phyloP scores from a whole-genome alignment of 2,329 filamentous ascomycete species.

The Talaromyces sp. region DNA sequence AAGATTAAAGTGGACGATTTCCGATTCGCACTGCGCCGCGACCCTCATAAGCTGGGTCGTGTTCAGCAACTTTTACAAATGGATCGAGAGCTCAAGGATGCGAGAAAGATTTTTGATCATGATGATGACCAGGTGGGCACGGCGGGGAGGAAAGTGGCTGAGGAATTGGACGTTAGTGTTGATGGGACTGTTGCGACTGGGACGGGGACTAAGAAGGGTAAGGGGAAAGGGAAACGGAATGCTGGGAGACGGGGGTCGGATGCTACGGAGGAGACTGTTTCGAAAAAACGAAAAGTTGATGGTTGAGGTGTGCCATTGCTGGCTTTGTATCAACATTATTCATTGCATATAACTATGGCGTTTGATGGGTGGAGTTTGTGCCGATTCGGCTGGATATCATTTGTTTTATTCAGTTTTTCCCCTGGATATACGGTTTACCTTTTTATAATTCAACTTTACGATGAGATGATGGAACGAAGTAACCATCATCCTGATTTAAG shows the following conservation, averaged over 20 bases:
- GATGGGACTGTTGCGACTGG: slow-evolving; percentile 19
- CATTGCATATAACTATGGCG: neutral
- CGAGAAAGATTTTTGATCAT: slow-evolving; percentile 57
- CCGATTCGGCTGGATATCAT: neutral
- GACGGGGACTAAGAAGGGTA: slow-evolving; percentile 29
- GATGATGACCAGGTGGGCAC: slow-evolving; percentile 39
- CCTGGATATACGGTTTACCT: neutral
- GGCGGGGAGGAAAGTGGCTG: slow-evolving; percentile 31
- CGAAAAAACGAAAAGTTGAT: slow-evolving; percentile 31
- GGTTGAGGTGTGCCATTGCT: neutral
- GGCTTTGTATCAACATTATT: neutral
- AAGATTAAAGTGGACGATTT: slow-evolving; percentile 99
- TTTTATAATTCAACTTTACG: neutral
- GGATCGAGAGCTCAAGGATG: slow-evolving; percentile 78
- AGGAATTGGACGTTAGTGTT: slow-evolving; percentile 21
- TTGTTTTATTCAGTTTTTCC: neutral
- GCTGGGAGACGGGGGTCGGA: slow-evolving; percentile 28
- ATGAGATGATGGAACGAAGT: neutral
- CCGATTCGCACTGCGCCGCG: slow-evolving; percentile 84
- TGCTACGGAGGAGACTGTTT: slow-evolving; percentile 31
- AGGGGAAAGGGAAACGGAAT: slow-evolving; percentile 34
- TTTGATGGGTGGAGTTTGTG: neutral
- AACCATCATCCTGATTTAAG: too few species aligned
- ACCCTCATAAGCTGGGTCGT: slow-evolving; percentile 78
- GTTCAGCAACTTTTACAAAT: slow-evolving; percentile 86